These are phyloP conservation scores for Cladochytrium replicatum DNA, from an alignment of 192 early-diverging fungal genomes.

Conservation along the genomic window DNA sequence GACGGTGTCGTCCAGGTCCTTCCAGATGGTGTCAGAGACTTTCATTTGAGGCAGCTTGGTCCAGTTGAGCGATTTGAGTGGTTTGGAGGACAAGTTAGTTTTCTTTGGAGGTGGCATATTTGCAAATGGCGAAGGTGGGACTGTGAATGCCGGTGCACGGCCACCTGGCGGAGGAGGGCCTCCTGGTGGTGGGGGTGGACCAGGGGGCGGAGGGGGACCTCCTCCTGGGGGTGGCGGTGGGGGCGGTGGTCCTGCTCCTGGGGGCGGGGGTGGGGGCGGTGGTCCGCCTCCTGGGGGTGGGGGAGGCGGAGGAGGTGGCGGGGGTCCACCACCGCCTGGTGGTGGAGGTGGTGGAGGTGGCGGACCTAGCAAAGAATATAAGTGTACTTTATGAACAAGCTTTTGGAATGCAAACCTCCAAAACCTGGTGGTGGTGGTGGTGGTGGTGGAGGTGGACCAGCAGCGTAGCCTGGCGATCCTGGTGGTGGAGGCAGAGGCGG, in stretches of 20 bases:
- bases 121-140: slow-evolving; percentile 9
- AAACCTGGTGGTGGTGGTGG: slow-evolving; percentile 26
- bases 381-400: slow-evolving; percentile 3
- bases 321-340: slow-evolving; percentile 6
- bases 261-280: slow-evolving; percentile 22
- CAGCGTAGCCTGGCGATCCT: no score
- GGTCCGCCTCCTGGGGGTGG: slow-evolving; percentile 14
- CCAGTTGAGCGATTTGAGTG: slow-evolving; percentile 47
- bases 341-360: slow-evolving; percentile 27
- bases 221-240: slow-evolving; percentile 9
- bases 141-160: not conserved
- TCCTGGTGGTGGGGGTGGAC: not conserved
- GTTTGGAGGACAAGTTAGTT: slow-evolving; percentile 36
- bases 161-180: not conserved
- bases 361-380: not conserved
- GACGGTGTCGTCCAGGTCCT: slow-evolving; percentile 29
- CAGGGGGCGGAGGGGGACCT: slow-evolving; percentile 5
- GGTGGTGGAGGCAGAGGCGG: slow-evolving; percentile 33
- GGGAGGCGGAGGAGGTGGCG: slow-evolving; percentile 23
- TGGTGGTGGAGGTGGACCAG: slow-evolving; percentile 23
- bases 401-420: slow-evolving; percentile 4
- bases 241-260: slow-evolving; percentile 9
- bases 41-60: slow-evolving; percentile 39
- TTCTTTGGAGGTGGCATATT: slow-evolving; percentile 29
- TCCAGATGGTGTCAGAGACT: slow-evolving; percentile 37